Evolutionary conservation across 805 yeast species (phyloP), one percentile per base, ranked within the genome.

Genomic region (Candida sphagnicola): DNA sequence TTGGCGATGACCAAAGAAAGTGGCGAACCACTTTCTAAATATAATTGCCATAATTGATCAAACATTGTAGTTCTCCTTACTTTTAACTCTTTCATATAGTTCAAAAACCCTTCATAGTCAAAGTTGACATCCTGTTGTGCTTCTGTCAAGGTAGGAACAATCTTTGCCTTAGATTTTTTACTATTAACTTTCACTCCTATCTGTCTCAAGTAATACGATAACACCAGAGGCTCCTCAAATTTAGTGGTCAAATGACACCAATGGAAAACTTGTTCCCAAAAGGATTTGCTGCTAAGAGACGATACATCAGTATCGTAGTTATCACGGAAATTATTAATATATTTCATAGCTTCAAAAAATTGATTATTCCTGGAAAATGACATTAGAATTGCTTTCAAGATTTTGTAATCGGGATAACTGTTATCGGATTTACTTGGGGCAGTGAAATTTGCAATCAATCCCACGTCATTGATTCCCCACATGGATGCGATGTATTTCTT

Each of bases 191-290:
- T 30, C 11, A 39, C 34, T 23, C 33, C 36, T 13, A 42, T 48
- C 15, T 57, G 47, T 28, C 48, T 53, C 26, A 66, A 39, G 39
- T 43, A 67, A 35, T 50, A 49, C 28, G 42, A 44, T 31, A 67
- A 51, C 14, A 64, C 63, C 13, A 51, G 45, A 17, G 46, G 41
- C 24, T 58, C 56, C 8, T 54, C 50, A 42, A 38, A 66, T 31
- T 51, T 49, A 17, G 72, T 63, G n/a, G 57, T 42, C 24, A 53
- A 42, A 38, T 67, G 63, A 38, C 63, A 55, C 72, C 72, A 66
- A 36, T 53, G 54, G 46, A 68, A 59, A 2, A 65, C 35, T 31
- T 49, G 53, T 40, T 58, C 65, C 72, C 72, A 69, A 40, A 69
- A 59, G 2, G 47, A 35, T 40, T 50, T 51, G 8, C 28, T 16